phyloP scores from a whole-genome alignment of 257 asterid genomes.

The Salvia rosmarinus region DNA sequence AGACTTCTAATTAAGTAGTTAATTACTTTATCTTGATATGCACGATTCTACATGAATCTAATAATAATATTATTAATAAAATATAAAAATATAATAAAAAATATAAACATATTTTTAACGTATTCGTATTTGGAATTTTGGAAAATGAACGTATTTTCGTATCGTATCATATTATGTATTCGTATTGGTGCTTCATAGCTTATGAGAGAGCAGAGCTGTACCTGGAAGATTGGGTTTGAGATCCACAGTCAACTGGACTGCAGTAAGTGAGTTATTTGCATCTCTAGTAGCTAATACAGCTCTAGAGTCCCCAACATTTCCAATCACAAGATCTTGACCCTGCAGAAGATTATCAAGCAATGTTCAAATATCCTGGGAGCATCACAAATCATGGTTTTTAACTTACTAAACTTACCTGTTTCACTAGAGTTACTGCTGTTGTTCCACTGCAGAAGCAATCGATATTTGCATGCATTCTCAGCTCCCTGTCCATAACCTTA shows the following conservation, averaged over 20 bases:
- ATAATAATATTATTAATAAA: no score
- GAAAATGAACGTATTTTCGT: no score
- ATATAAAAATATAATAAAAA: no score
- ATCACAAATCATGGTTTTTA: slow-evolving; percentile 21
- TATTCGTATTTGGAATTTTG: no score
- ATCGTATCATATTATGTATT: no score
- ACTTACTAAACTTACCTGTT: slow-evolving; percentile 57
- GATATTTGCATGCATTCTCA: slow-evolving; percentile 63
- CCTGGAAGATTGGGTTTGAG: slow-evolving; percentile 96
- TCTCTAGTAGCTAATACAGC: slow-evolving; percentile 81
- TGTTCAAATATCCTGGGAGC: background rate
- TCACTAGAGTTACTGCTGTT: slow-evolving; percentile 87
- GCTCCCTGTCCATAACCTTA: slow-evolving; percentile 86
- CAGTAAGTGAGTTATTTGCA: slow-evolving; percentile 55
- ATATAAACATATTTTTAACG: no score
- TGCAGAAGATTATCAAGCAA: slow-evolving; percentile 32
- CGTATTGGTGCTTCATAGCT: no score
- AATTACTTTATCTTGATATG: no score
- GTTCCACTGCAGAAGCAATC: slow-evolving; percentile 98
- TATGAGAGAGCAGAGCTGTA: slow-evolving; percentile 28
- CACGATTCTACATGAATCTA: no score
- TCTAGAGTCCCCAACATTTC: slow-evolving; percentile 89
- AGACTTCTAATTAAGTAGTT: no score
- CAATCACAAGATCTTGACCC: slow-evolving; percentile 87
- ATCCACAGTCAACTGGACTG: slow-evolving; percentile 89